Conservation (phyloP, 176 grass and related monocot genomes). For the Raddia distichophylla region DNA sequence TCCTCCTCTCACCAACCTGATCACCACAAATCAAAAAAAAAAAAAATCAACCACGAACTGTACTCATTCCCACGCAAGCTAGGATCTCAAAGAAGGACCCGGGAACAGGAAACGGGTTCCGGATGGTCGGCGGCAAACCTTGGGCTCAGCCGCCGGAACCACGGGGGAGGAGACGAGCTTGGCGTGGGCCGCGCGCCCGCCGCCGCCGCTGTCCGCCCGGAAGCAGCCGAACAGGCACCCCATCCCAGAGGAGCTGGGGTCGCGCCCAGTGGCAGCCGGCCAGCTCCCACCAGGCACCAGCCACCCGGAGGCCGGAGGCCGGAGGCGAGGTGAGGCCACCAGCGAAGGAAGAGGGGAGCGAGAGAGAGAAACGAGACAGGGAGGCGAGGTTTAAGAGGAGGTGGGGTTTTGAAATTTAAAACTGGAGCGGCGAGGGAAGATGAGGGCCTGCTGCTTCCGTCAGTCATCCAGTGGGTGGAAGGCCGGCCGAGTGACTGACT, state of each 20-base stretch:
- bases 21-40: not conserved
- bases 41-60: not conserved
- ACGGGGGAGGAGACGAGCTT: constrained; percentile 45
- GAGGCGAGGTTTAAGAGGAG: constrained; percentile 44
- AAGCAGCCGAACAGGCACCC: constrained; percentile 85
- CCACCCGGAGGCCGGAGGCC: too few species aligned
- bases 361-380: not conserved
- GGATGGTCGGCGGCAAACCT: constrained; percentile 34
- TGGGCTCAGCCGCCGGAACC: constrained; percentile 40
- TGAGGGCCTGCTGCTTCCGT: not conserved
- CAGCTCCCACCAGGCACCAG: not conserved
- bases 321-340: not conserved
- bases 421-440: constrained; percentile 28
- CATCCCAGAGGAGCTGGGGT: constrained; percentile 42
- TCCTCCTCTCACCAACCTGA: constrained; percentile 40
- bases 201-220: constrained; percentile 41
- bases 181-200: not conserved
- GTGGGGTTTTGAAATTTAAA: constrained; percentile 92
- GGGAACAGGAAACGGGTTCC: not conserved
- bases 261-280: constrained; percentile 36
- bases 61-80: not conserved
- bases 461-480: constrained; percentile 25
- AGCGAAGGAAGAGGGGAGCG: constrained; percentile 21
- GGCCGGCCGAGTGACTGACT: not conserved
- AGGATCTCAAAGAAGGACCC: not conserved